Evolutionary conservation across 2,329 filamentous ascomycete species (phyloP).

Genomic region (Coleophoma eucalyptorum): DNA sequence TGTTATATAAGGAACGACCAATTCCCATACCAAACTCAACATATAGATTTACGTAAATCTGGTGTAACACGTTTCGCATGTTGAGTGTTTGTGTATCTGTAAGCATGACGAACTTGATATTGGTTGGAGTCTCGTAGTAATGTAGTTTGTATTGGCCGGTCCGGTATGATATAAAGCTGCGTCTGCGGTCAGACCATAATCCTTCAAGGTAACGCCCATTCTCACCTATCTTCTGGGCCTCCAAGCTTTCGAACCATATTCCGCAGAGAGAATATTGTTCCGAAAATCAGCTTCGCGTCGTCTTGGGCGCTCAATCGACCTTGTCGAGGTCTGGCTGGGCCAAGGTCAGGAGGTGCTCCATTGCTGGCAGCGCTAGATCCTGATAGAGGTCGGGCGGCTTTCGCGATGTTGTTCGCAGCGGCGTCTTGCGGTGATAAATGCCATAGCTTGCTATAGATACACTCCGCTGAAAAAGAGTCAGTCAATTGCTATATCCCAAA

Average conservation of each 20-base stretch:
- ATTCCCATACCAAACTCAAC: slow-evolving; percentile 77
- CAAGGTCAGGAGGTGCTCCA: slow-evolving; percentile 24
- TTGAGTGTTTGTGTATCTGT: slow-evolving; percentile 86
- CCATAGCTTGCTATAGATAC: slow-evolving; percentile 94
- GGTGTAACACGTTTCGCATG: slow-evolving; percentile 90
- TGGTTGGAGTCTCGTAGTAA: slow-evolving; percentile 97
- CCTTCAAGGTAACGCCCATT: neutral
- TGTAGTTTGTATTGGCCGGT: slow-evolving; percentile 97
- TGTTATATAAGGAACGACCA: neutral
- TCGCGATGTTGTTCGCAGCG: neutral
- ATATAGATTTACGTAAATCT: slow-evolving; percentile 98
- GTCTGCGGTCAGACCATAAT: slow-evolving; percentile 4
- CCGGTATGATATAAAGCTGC: slow-evolving; percentile 85
- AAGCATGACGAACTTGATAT: slow-evolving; percentile 93
- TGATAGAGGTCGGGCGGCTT: slow-evolving; percentile 42
- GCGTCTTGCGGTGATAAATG: slow-evolving; percentile 34
- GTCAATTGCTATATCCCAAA: neutral
- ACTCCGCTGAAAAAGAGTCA: slow-evolving; percentile 65
- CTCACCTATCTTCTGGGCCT: slow-evolving; percentile 76
- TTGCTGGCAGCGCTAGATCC: slow-evolving; percentile 41
- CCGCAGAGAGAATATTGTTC: slow-evolving; percentile 90
- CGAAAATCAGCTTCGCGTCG: slow-evolving; percentile 96
- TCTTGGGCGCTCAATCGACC: slow-evolving; percentile 52
- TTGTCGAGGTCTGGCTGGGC: slow-evolving; percentile 24
- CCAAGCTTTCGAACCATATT: slow-evolving; percentile 97